Evolutionary conservation across 176 grass and related monocot species (phyloP), one percentile per base, ranked within the genome.

Genomic region (Alloteropsis semialata): DNA sequence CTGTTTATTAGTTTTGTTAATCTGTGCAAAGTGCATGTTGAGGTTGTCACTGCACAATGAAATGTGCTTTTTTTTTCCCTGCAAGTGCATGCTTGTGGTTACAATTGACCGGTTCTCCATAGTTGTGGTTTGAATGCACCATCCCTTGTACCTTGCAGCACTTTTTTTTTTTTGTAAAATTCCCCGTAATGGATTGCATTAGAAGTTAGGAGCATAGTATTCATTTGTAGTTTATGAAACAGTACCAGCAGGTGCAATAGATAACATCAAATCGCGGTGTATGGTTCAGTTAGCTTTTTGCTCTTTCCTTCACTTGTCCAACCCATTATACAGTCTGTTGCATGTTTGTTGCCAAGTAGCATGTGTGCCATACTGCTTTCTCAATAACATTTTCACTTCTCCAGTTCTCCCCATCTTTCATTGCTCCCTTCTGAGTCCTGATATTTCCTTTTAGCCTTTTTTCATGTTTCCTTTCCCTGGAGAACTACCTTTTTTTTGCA

Each of bases 251-350:
- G 21, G 27, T 80, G 45, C 64, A 19, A 27, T 79, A 86, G 24
- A 25, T 21, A 22, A 56, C 28, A 45, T 49, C 67, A 75, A 65
- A 55, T 51, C 3, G 4, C 1, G 4, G 6, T 81, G 18, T 55
- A 66, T 86, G 33, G 22, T 81, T 81, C 32, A 32, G 14, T 81
- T 64, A 65, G 10, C 64, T 65, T 65, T 81, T 21, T 16, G 10
- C 18, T 79, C 69, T 75, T 43, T 24, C 74, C 8, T 78, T 69
- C 62, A 72, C 11, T 21, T 73, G 70, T 27, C 46, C 58, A 74
- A 72, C 28, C 22, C 18, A 50, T 64, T 41, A 17, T 81, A 60
- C 14, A 27, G 10, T 48, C 10, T 21, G 11, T 29, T 81, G 29
- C 49, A 75, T 65, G 15, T 27, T 76, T 65, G 22, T 76, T 17